Conservation (phyloP, 495 filamentous ascomycete genomes). For the Aspergillus bridgeri region DNA sequence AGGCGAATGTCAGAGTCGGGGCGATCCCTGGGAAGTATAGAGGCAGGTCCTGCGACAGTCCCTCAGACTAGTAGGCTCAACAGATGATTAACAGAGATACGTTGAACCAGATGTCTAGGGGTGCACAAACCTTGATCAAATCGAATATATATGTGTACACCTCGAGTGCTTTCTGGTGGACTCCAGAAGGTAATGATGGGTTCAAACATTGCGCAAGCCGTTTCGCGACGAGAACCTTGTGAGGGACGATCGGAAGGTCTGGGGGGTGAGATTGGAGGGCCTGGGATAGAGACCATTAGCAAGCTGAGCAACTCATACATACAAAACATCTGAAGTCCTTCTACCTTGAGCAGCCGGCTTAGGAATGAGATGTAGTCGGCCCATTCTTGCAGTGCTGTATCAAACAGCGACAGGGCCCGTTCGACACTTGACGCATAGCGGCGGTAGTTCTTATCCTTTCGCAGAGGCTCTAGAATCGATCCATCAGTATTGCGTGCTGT, state of each 20-base stretch:
- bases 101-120: background rate
- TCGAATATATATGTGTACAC: constrained; percentile 86
- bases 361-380: constrained; percentile 99
- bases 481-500: background rate
- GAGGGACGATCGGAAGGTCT: constrained; percentile 68
- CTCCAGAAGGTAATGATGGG: constrained; percentile 86
- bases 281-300: constrained; percentile 41
- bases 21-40: constrained; percentile 88
- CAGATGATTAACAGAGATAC: constrained; percentile 11
- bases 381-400: constrained; percentile 95
- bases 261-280: constrained; percentile 83
- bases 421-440: constrained; percentile 88
- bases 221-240: constrained; percentile 80
- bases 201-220: constrained; percentile 93
- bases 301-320: constrained; percentile 12
- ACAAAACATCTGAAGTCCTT: constrained; percentile 11
- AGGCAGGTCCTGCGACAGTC: constrained; percentile 73
- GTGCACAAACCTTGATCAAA: constrained; percentile 31
- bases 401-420: constrained; percentile 83
- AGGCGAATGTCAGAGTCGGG: constrained; percentile 87
- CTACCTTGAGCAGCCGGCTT: constrained; percentile 83
- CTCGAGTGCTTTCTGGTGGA: constrained; percentile 97
- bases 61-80: constrained; percentile 49
- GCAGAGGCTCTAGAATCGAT: constrained; percentile 55
- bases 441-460: constrained; percentile 87